Evolutionary conservation across 495 filamentous ascomycete species (phyloP).

Genomic region (Talaromyces thailandensis): DNA sequence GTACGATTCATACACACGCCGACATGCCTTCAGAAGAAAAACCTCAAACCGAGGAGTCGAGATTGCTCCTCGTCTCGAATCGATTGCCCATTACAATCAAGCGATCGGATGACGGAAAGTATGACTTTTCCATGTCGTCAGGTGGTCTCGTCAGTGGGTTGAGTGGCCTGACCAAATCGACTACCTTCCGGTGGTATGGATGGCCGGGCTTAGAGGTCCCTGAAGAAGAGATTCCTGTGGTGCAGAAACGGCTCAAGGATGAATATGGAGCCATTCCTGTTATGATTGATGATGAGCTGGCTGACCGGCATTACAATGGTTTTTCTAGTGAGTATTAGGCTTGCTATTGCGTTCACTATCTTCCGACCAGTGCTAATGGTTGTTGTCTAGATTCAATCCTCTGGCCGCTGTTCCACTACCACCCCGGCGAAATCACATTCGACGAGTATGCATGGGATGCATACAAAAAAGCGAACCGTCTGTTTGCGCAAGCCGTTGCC

Average conservation of each 20-base stretch:
- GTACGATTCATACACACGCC: not conserved
- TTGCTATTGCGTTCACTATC: not conserved
- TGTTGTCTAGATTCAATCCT: constrained; percentile 64
- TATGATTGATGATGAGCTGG: constrained; percentile 58
- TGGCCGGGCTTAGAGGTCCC: constrained; percentile 77
- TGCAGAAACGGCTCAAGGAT: constrained; percentile 49
- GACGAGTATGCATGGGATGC: constrained; percentile 77
- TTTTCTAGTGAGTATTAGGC: constrained; percentile 68
- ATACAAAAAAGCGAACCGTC: constrained; percentile 68
- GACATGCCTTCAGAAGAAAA: not conserved
- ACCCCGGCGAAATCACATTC: constrained; percentile 83
- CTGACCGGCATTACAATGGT: constrained; percentile 65
- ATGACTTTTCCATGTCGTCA: constrained; percentile 78
- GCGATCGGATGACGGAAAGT: constrained; percentile 61
- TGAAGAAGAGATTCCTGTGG: constrained; percentile 43
- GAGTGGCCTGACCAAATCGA: constrained; percentile 70
- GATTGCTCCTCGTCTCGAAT: constrained; percentile 71
- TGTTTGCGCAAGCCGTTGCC: constrained; percentile 66
- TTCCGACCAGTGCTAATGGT: not conserved
- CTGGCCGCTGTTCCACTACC: constrained; percentile 87
- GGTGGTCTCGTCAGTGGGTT: constrained; percentile 82
- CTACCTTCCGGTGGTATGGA: constrained; percentile 82
- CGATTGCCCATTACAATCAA: constrained; percentile 83
- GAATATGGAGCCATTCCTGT: constrained; percentile 58
- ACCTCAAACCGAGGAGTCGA: constrained; percentile 7